These are phyloP conservation scores for Rubus idaeus DNA, from an alignment of 306 rosid species.

Conservation along the genomic window DNA sequence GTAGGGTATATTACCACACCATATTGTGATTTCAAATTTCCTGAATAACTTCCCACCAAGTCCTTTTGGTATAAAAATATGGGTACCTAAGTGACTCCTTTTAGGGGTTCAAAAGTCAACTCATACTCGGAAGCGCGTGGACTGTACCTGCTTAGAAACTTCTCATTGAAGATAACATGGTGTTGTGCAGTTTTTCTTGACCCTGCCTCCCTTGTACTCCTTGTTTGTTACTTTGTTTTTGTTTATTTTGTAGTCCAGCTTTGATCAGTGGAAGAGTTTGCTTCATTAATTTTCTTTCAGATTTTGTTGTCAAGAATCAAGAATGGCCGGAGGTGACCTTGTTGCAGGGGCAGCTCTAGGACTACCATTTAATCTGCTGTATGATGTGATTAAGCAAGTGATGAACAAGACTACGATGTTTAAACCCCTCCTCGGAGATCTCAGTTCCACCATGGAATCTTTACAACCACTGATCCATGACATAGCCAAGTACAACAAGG, in stretches of 20 bases:
- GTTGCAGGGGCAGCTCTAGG: constrained; percentile 1
- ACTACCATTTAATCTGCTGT: neutral
- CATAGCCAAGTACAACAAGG: neutral
- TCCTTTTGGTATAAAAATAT: too few relatives aligned
- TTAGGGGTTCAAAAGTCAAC: too few relatives aligned
- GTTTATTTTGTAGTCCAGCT: neutral
- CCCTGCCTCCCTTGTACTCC: neutral
- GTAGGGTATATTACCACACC: too few relatives aligned
- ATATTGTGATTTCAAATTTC: too few relatives aligned
- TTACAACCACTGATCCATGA: neutral
- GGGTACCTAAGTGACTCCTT: too few relatives aligned
- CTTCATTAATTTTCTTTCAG: neutral
- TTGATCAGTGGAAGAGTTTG: neutral
- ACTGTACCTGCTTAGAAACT: neutral
- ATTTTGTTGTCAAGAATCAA: neutral
- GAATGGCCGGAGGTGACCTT: neutral
- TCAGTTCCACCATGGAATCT: neutral
- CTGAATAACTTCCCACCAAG: too few relatives aligned
- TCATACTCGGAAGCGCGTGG: constrained; percentile 5
- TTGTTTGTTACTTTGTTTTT: neutral
- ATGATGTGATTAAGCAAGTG: neutral
- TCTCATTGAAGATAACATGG: neutral
- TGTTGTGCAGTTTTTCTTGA: neutral
- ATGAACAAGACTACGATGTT: neutral
- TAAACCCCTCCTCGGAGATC: constrained; percentile 1